Conservation (phyloP, 371 early-diverging fungal genomes). For the Mortierella sp. region DNA sequence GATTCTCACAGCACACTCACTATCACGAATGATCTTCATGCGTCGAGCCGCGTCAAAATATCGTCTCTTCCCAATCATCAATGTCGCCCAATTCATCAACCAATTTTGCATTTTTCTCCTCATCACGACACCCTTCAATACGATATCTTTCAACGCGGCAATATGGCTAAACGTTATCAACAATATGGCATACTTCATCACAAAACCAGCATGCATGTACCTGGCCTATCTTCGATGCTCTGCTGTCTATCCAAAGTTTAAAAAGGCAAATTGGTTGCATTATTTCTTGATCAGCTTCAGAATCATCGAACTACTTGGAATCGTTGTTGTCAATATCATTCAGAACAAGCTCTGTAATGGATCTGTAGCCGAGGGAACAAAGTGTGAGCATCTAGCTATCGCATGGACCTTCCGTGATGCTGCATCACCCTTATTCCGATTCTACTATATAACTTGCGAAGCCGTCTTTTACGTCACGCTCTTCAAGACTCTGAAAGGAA, state of each 20-base stretch:
- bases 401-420: constrained; percentile 39
- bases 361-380: constrained; percentile 25
- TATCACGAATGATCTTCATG: constrained; percentile 44
- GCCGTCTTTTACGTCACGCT: constrained; percentile 39
- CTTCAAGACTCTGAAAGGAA: constrained; percentile 41
- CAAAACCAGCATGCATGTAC: constrained; percentile 42
- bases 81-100: constrained; percentile 39
- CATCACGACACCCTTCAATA: constrained; percentile 19
- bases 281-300: constrained; percentile 21
- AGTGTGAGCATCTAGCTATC: constrained; percentile 19
- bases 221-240: constrained; percentile 51
- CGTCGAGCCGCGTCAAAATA: constrained; percentile 37
- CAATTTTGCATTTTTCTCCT: constrained; percentile 34
- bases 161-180: constrained; percentile 38
- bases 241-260: constrained; percentile 29
- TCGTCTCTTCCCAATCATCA: constrained; percentile 51
- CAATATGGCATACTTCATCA: constrained; percentile 39
- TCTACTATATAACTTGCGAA: constrained; percentile 45
- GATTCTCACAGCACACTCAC: constrained; percentile 37
- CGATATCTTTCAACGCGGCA: constrained; percentile 19
- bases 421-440: constrained; percentile 32
- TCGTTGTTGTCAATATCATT: constrained; percentile 27
- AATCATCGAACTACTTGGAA: constrained; percentile 30
- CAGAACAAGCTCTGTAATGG: constrained; percentile 41
- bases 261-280: constrained; percentile 25